Evolutionary conservation across 1,284 basidiomycete genomes (phyloP), one percentile per base, ranked within the genome.

Genomic region (Irpex sp.): DNA sequence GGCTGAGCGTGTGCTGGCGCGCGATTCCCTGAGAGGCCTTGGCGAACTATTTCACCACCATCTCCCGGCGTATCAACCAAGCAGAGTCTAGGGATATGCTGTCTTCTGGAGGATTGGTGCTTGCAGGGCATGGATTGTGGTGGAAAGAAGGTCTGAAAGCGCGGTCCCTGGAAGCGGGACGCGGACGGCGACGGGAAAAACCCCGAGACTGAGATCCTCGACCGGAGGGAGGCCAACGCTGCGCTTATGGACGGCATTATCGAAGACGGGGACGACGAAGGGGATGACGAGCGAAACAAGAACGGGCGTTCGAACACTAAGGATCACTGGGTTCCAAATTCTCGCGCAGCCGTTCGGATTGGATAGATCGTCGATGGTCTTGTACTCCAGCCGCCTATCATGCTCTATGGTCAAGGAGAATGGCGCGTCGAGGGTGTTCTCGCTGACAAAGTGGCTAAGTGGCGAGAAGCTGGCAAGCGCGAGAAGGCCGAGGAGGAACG

Each of bases 71-170:
- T 59, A 75, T 86, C 38, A 78, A 87, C 57, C 62, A 69, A 31
- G 68, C 70, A 51, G 74, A 74, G 66, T 65, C 66, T 68, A 73
- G 64, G 69, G 71, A 64, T 68, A 72, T 63, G 84, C 5, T 87
- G 83, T 62, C 79, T 99, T 2, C 86, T 93, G 0, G 97, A 99
- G 75, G 97, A 99, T 74, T 98, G 96, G 94, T 93, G 93, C 69
- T 76, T 98, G 65, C 85, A 96, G 37, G 97, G 97, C 3, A 92
- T 96, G 87, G 93, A 94, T 67, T 99, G 97, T 97, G 89, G 93
- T 1, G 91, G 93, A 5, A 83, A 93, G 65, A 86, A 88, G 63
- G 88, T 97, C 1, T 98, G 91, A 74, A 94, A 96, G 73, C 85
- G 92, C 54, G 95, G 96, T 0, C 98, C 91, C 75, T 98, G 96